These are phyloP conservation scores for Sporisorium exsertum DNA, from an alignment of 1,284 basidiomycete species.

Conservation along the genomic window DNA sequence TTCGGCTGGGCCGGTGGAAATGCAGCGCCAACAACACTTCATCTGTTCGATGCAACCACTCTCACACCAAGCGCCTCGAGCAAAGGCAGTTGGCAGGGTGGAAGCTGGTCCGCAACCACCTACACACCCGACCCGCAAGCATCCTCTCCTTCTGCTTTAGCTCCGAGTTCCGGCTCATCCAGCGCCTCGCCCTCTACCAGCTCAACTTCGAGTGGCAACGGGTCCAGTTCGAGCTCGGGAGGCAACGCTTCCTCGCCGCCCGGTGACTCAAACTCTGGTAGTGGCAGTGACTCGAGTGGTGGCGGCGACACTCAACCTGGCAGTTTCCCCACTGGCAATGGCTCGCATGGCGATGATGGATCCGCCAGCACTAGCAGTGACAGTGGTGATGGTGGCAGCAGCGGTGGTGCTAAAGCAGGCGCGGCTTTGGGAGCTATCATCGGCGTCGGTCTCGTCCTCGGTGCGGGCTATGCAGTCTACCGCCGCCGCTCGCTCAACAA, in stretches of 20 bases:
- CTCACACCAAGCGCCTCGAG: constrained; percentile 9
- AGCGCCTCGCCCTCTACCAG: not conserved
- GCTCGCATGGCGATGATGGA: not conserved
- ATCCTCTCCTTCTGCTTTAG: not conserved
- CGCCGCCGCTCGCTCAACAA: constrained; percentile 44
- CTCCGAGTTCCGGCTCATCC: not conserved
- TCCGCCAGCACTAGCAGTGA: constrained; percentile 3
- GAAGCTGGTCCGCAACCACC: constrained; percentile 44
- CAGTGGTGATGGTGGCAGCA: not conserved
- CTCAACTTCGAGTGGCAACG: constrained; percentile 5
- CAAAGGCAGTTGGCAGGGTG: constrained; percentile 50
- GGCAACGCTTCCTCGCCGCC: constrained; percentile 6
- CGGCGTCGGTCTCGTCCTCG: constrained; percentile 57
- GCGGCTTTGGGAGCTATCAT: constrained; percentile 55
- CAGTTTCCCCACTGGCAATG: constrained; percentile 26
- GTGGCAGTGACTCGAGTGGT: constrained; percentile 2
- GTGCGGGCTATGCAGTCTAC: constrained; percentile 55
- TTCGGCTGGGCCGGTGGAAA: constrained; percentile 58
- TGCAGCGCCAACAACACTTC: constrained; percentile 45
- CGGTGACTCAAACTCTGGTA: constrained; percentile 11
- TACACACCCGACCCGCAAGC: constrained; percentile 58
- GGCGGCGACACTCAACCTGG: constrained; percentile 3
- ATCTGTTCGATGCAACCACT: constrained; percentile 52
- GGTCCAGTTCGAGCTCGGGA: constrained; percentile 21
- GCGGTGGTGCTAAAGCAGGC: constrained; percentile 47